phyloP scores from a whole-genome alignment of 495 filamentous ascomycete species.

The Penicillium bovifimosum region DNA sequence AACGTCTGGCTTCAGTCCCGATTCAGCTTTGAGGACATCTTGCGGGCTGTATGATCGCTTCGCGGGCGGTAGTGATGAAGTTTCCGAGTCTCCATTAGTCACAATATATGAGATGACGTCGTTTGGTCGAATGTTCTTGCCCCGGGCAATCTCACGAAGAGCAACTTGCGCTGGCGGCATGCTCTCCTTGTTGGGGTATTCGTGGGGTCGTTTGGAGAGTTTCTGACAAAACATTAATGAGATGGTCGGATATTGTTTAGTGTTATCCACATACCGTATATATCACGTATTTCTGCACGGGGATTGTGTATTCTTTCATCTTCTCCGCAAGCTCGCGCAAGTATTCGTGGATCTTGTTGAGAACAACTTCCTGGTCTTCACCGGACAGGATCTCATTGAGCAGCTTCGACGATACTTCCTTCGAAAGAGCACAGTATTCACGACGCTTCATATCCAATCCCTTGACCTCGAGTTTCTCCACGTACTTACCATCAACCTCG shows the following conservation, averaged over 20 bases:
- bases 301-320: conserved; percentile 73
- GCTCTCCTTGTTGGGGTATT: conserved; percentile 84
- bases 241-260: neutral
- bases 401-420: conserved; percentile 78
- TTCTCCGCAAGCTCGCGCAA: conserved; percentile 72
- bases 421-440: conserved; percentile 91
- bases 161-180: conserved; percentile 99
- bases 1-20: conserved; percentile 73
- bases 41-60: conserved; percentile 84
- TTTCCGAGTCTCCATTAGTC: conserved; percentile 67
- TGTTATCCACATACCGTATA: conserved; percentile 56
- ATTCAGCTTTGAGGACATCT: conserved; percentile 73
- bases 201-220: conserved; percentile 86
- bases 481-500: conserved; percentile 79
- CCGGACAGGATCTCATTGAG: conserved; percentile 90
- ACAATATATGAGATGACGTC: conserved; percentile 96
- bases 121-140: conserved; percentile 81
- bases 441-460: conserved; percentile 95
- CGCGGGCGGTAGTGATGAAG: conserved; percentile 60
- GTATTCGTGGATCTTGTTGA: conserved; percentile 88
- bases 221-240: conserved; percentile 44
- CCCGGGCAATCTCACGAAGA: conserved; percentile 76
- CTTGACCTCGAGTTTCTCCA: conserved; percentile 96
- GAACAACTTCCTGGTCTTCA: conserved; percentile 82
- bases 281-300: conserved; percentile 85